Percentiles rank a stretch among this genome's conserved stretches.
Conservation (phyloP, 2,329 filamentous ascomycete species). For the Chalaropsis thielavioides region DNA sequence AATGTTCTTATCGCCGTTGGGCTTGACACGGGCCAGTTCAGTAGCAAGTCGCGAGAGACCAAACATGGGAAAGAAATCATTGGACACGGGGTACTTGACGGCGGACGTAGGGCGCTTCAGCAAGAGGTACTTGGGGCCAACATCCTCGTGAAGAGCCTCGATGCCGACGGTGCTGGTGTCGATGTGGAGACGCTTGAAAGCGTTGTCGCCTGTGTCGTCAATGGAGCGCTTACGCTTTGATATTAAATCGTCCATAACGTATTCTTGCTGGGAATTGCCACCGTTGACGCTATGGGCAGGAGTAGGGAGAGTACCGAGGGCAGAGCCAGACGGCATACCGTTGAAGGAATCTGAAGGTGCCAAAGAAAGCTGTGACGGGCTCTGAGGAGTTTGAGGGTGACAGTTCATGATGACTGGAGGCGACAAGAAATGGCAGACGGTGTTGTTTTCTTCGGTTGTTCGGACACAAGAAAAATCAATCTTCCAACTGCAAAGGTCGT, state of each 20-base stretch:
- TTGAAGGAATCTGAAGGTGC: slow-evolving; percentile 38
- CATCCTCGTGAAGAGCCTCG: slow-evolving; percentile 50
- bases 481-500: not conserved
- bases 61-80: slow-evolving; percentile 47
- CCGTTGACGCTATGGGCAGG: slow-evolving; percentile 50
- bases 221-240: slow-evolving; percentile 48
- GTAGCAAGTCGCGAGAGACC: slow-evolving; percentile 41
- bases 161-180: slow-evolving; percentile 42
- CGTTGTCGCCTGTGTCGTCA: slow-evolving; percentile 41
- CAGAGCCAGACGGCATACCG: slow-evolving; percentile 36
- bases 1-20: slow-evolving; percentile 52
- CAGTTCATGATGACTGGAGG: slow-evolving; percentile 43
- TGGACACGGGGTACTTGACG: slow-evolving; percentile 23
- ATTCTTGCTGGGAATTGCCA: slow-evolving; percentile 28
- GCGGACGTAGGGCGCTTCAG: slow-evolving; percentile 29
- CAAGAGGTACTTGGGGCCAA: slow-evolving; percentile 52
- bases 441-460: not conserved
- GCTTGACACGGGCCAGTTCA: slow-evolving; percentile 47
- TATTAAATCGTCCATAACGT: slow-evolving; percentile 33
- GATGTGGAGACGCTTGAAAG: slow-evolving; percentile 47
- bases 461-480: not conserved
- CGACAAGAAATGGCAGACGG: not conserved
- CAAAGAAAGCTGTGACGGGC: slow-evolving; percentile 47
- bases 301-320: slow-evolving; percentile 40
- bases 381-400: slow-evolving; percentile 54